Base-by-base conservation (phyloP, 1,139 yeast genomes). In the Yamadazyma epiphylla region DNA sequence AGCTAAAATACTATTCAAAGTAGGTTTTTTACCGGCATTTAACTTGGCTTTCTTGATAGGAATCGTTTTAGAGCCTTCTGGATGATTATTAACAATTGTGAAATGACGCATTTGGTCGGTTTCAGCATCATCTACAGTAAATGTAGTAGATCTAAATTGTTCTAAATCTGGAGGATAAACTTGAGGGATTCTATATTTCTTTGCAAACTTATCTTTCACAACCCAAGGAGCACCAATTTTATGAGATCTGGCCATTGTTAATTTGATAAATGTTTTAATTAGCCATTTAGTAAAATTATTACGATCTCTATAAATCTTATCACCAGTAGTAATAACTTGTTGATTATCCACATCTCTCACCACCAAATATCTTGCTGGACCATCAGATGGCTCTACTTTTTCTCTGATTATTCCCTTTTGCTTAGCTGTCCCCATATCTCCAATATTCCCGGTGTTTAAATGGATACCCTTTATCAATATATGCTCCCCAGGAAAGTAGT, bases 211-310 rank as follows among this genome's bases (percentile, higher is more conserved):
- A 20, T 76, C 78, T 51, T 83, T 84, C n/a, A 91, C 94, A 13
- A 91, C 80, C 97, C 97, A 91, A 1, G 98, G 97, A 3, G 97
- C 94, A 2, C 97, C 96, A 26, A 82, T 71, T 66, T 84, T 84
- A 36, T 81, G 74, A 4, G 91, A 86, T 44, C 96, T 74, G 4
- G 86, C 71, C 45, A 91, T 77, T 5, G 95, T 79, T 45, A 88
- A 73, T 49, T 89, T 89, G 48, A 91, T 76, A 46, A 91, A 91
- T 0, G 96, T 85, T 54, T 89, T 83, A 24, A 91, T 82, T 36
- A 85, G 71, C 75, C 91, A 82, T 54, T 91, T 91, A 6, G 96
- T 89, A 59, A 88, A 89, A 35, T 82, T 74, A 39, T 84, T 82
- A 38, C 97, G 69, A 49, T 91, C 96, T 43, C 98, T 70, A 19